phyloP scores from a whole-genome alignment of 495 filamentous ascomycete genomes.

The Aspergillus sclerotiicarbonarius region DNA sequence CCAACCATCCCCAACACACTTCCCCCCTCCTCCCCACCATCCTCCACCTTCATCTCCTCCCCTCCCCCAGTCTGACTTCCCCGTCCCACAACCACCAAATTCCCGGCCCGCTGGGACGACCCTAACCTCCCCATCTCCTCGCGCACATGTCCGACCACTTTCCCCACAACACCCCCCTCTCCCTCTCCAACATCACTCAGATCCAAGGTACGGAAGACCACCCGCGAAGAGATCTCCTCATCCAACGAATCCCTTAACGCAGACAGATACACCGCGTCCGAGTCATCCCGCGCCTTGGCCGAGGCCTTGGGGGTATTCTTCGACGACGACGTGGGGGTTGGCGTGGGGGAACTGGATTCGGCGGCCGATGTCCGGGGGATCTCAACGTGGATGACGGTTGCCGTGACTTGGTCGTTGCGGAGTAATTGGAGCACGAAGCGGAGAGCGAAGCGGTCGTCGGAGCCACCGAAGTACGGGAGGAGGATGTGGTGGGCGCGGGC shows the following conservation, averaged over 20 bases:
- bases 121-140: background rate
- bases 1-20: conserved; percentile 28
- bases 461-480: conserved; percentile 81
- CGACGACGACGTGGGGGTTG: background rate
- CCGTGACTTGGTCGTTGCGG: conserved; percentile 65
- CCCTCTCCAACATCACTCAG: too few relatives aligned
- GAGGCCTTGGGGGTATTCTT: conserved; percentile 4
- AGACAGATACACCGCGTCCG: conserved; percentile 61
- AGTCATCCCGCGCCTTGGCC: conserved; percentile 6
- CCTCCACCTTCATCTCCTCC: conserved; percentile 13
- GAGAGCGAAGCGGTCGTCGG: conserved; percentile 79
- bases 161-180: background rate
- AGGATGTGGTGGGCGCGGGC: conserved; percentile 74
- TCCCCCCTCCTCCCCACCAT: conserved; percentile 54
- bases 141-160: background rate
- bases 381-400: conserved; percentile 33
- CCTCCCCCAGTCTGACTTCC: background rate
- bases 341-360: conserved; percentile 3
- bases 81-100: background rate
- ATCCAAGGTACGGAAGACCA: conserved; percentile 49
- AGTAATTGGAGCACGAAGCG: conserved; percentile 78
- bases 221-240: conserved; percentile 51
- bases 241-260: conserved; percentile 62
- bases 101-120: background rate
- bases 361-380: conserved; percentile 5